Evolutionary conservation across 2,329 filamentous ascomycete species (phyloP).

Genomic region (Furcasterigmium sp.): DNA sequence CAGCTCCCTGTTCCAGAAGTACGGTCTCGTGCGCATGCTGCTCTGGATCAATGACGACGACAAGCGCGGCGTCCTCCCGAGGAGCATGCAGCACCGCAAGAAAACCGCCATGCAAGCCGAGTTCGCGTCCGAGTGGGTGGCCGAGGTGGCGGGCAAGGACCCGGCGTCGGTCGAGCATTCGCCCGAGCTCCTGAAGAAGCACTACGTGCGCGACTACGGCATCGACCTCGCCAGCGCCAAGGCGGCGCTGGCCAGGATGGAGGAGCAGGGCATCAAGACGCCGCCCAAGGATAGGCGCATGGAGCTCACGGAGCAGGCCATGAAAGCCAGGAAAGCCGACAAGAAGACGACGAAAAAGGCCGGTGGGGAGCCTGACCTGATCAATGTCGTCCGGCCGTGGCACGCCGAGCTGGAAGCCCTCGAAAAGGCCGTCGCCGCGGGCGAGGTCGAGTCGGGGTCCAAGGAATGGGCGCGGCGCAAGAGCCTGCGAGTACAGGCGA

Average conservation of each 20-base stretch:
- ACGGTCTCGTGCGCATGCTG: slow-evolving; percentile 76
- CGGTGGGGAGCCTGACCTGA: slow-evolving; percentile 5
- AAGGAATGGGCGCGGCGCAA: slow-evolving; percentile 14
- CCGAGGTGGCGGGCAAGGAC: slow-evolving; percentile 49
- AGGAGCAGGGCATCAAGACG: slow-evolving; percentile 29
- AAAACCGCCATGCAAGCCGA: slow-evolving; percentile 57
- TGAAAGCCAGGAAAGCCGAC: slow-evolving; percentile 14
- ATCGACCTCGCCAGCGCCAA: slow-evolving; percentile 42
- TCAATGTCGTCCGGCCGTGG: slow-evolving; percentile 33
- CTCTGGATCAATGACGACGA: slow-evolving; percentile 64
- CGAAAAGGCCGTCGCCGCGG: slow-evolving; percentile 18
- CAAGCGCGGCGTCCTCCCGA: slow-evolving; percentile 55
- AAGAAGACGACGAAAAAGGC: slow-evolving; percentile 8
- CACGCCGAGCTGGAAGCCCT: slow-evolving; percentile 35
- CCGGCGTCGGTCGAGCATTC: slow-evolving; percentile 4
- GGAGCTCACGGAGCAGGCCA: slow-evolving; percentile 16
- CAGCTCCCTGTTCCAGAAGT: slow-evolving; percentile 61
- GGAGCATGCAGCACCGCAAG: slow-evolving; percentile 46
- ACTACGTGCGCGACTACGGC: slow-evolving; percentile 35
- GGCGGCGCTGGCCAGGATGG: slow-evolving; percentile 40
- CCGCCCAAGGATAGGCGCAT: slow-evolving; percentile 44
- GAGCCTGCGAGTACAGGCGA: slow-evolving; percentile 21
- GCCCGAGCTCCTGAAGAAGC: slow-evolving; percentile 11
- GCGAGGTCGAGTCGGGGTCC: slow-evolving; percentile 1
- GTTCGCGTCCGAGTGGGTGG: slow-evolving; percentile 51